Percentiles rank a stretch among this genome's conserved stretches.
Evolutionary conservation across 257 asterid species (phyloP).

Genomic region (Nicotiana otophora): DNA sequence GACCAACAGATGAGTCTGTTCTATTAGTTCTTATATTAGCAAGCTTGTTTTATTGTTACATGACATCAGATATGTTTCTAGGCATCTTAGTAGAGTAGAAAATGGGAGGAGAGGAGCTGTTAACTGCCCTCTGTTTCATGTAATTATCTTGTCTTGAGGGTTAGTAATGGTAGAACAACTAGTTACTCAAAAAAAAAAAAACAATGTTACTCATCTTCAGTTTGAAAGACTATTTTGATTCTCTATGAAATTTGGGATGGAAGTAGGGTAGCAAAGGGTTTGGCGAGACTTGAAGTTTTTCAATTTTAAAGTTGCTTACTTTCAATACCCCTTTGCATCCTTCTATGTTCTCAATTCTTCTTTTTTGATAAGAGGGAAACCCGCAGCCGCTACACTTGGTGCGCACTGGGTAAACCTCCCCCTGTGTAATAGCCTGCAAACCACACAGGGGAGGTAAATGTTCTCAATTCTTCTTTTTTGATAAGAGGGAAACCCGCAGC

Average conservation of each 20-base stretch:
- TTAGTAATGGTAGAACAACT: neutral
- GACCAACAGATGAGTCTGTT: neutral
- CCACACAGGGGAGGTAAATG: too few relatives aligned
- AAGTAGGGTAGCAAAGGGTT: neutral
- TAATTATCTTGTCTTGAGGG: neutral
- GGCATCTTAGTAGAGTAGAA: neutral
- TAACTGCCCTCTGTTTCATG: neutral
- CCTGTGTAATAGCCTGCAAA: too few relatives aligned
- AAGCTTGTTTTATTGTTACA: constrained; percentile 7
- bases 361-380: too few relatives aligned
- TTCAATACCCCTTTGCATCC: neutral
- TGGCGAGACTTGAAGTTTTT: neutral
- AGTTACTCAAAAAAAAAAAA: too few relatives aligned
- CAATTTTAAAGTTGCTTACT: neutral
- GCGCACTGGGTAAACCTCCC: too few relatives aligned
- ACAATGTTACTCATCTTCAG: neutral
- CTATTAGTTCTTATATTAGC: neutral
- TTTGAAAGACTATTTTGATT: neutral
- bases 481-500: too few relatives aligned
- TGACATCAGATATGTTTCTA: neutral
- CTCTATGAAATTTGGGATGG: neutral
- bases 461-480: too few relatives aligned
- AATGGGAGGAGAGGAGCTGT: neutral
- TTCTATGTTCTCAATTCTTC: neutral
- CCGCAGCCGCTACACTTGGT: too few relatives aligned